Evolutionary conservation across 768 basidiomycete genomes (phyloP), one percentile per base, ranked within the genome.

Genomic region (Xerocomellus chrysenteron): DNA sequence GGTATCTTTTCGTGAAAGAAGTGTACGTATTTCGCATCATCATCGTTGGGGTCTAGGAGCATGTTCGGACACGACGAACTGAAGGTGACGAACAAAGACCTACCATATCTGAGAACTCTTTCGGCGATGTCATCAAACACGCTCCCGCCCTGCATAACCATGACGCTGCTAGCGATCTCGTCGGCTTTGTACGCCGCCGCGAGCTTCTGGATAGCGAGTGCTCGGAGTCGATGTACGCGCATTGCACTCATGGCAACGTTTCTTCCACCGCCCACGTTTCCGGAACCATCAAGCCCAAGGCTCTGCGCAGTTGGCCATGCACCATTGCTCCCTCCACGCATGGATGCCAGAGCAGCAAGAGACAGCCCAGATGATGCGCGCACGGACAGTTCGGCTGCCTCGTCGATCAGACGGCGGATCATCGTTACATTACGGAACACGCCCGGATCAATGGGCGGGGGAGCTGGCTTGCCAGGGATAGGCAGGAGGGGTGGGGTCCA

Each of bases 1-100:
- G 93, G 93, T 61, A 95, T 95, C 75, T 93, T 94, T 68, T 95
- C 92, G 63, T 95, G 93, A 73, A 95, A 95, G 69, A 95, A 95
- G 65, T 94, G 88, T 2, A 95, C 92, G 68, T 94, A 94, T 76
- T 81, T 84, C 13, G 92, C 92, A 63, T 94, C 90, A 10, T 80
- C 62, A 61, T 94, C 88, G 59, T 79, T 75, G 0, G 90, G 89
- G 68, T 94, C 92, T 92, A 56, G 14, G 37, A 33, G 11, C 42
- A 12, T 24, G 50, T 61, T 57, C 37, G 5, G 52, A 35, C 8
- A 47, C 3, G 36, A 32, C 46, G 3, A 7, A 16, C 35, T 49
- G 30, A 16, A 35, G 40, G 35, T 4, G 51, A 36, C 45, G 10
- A 36, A 16, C 10, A 24, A 11, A 28, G 33, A 75, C 80, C 55